A percentile compares a stretch with the other conserved stretches of the same genome.
phyloP scores from a whole-genome alignment of 805 yeast genomes.

The Yamadazyma kitorensis region DNA sequence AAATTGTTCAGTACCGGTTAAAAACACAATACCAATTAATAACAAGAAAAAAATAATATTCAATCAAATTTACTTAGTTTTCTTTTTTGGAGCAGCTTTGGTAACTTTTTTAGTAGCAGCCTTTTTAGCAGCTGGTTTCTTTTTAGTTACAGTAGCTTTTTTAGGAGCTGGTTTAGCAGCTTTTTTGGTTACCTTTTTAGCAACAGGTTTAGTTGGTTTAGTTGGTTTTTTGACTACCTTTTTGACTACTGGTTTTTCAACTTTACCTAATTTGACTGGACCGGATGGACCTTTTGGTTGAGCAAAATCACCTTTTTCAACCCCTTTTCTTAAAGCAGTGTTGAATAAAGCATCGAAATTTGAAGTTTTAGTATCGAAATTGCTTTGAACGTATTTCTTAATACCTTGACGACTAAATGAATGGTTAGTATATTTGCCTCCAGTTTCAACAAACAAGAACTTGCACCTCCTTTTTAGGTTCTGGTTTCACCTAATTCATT shows the following conservation, averaged over 20 bases:
- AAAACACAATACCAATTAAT: too few relatives aligned
- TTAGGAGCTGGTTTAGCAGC: conserved; percentile 22
- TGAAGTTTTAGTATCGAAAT: conserved; percentile 54
- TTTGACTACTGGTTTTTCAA: conserved; percentile 25
- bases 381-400: conserved; percentile 74
- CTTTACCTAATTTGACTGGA: conserved; percentile 66
- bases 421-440: conserved; percentile 15
- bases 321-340: conserved; percentile 76
- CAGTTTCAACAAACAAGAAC: too few relatives aligned
- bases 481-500: too few relatives aligned
- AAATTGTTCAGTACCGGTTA: too few relatives aligned
- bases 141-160: conserved; percentile 12
- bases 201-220: conserved; percentile 6
- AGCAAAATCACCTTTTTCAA: conserved; percentile 66
- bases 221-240: conserved; percentile 17
- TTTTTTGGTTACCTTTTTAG: conserved; percentile 15
- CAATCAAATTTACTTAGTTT: conserved; percentile 6
- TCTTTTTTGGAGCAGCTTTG: conserved; percentile 19
- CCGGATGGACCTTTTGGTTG: conserved; percentile 94
- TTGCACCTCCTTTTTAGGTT: too few relatives aligned
- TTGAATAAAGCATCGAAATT: conserved; percentile 78
- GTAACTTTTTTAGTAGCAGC: conserved; percentile 21
- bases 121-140: conserved; percentile 18
- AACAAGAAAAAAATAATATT: conserved; percentile 6
- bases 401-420: conserved; percentile 75